Evolutionary conservation across 768 basidiomycete genomes (phyloP).

Genomic region (Collybia nuda): DNA sequence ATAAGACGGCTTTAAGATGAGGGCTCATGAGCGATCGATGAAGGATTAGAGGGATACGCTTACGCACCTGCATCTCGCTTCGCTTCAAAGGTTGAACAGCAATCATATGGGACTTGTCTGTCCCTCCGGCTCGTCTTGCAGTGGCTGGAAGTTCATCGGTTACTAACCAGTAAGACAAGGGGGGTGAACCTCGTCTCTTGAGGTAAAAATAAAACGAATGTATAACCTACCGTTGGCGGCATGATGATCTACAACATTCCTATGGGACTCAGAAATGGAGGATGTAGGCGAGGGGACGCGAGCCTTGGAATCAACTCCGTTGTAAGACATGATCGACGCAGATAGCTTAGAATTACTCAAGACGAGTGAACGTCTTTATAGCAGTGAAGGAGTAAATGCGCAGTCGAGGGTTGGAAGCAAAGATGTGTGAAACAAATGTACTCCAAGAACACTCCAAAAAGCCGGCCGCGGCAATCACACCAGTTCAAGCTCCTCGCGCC

Average conservation of each 20-base stretch:
- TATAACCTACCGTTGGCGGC: conserved; percentile 59
- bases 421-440: background rate
- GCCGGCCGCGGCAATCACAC: no score
- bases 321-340: conserved; percentile 17
- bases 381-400: background rate
- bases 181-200: background rate
- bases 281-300: conserved; percentile 44
- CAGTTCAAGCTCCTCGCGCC: no score
- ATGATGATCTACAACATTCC: conserved; percentile 74
- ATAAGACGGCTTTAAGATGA: conserved; percentile 70
- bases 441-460: no score
- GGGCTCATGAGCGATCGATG: background rate
- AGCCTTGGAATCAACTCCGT: conserved; percentile 50
- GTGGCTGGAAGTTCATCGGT: conserved; percentile 54
- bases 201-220: background rate
- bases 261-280: conserved; percentile 34
- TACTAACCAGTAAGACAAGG: conserved; percentile 37
- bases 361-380: conserved; percentile 9
- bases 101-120: conserved; percentile 49
- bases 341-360: background rate
- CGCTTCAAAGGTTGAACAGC: conserved; percentile 83
- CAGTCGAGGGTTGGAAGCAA: background rate
- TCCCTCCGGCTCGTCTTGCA: conserved; percentile 26
- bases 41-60: background rate
- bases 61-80: conserved; percentile 80